Evolutionary conservation across 495 filamentous ascomycete genomes (phyloP), one percentile per base, ranked within the genome.

Genomic region (Xylaria venustula): DNA sequence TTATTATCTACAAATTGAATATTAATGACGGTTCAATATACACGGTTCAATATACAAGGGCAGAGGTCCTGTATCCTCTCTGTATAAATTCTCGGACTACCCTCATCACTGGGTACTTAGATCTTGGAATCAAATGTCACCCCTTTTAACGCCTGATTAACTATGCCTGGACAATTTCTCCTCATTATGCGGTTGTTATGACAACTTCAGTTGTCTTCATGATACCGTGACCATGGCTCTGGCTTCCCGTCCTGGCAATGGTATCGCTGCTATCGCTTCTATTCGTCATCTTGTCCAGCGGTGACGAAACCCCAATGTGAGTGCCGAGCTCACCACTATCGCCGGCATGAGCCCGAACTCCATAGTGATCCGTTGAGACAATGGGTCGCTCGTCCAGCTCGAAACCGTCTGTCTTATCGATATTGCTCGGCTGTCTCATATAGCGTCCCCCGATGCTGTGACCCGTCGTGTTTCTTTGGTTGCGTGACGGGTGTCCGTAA

Each of bases 151-250:
- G n/a, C n/a, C n/a, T n/a, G n/a, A n/a, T n/a, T n/a, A n/a, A n/a
- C n/a, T n/a, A n/a, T n/a, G n/a, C n/a, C n/a, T n/a, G n/a, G n/a
- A n/a, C n/a, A n/a, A 34, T 34, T 34, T 5, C 37, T 40, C 17
- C 19, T 14, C n/a, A 11, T 20, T 56, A 56, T 32, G 9, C 41
- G 20, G 54, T 46, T 12, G 54, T 44, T 34, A 56, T 19, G 42
- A 45, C 26, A 17, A 56, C 54, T 46, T 56, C 54, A 15, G 54
- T 56, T 41, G 54, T 56, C 41, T 25, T 56, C 54, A 56, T 34
- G 4, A 56, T 56, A 26, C 54, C 54, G 4, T 36, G 28, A 1
- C 41, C 17, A n/a, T 17, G 41, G 2, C 41, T 28, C 9, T 14
- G 42, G 26, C 17, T 32, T n/a, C 23, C 23, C 34, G 17, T n/a